phyloP scores from a whole-genome alignment of 2,329 filamentous ascomycete genomes.

The Talaromyces sp. region DNA sequence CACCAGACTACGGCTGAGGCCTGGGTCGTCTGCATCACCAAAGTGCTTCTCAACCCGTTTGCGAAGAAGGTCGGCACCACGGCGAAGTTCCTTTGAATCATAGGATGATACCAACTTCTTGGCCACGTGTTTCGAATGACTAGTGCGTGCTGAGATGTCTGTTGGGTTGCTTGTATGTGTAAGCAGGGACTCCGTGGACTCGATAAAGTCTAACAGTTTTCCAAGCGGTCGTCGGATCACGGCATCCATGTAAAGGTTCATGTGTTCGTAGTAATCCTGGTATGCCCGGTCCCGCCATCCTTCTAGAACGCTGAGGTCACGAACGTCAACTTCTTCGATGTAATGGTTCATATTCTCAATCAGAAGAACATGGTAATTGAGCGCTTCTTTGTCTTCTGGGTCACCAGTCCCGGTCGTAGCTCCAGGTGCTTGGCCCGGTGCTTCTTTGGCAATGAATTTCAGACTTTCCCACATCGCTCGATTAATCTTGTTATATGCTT shows the following conservation, averaged over 20 bases:
- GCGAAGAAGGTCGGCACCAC: constrained; percentile 82
- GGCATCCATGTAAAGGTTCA: constrained; percentile 79
- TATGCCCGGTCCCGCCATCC: constrained; percentile 77
- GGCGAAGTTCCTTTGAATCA: constrained; percentile 78
- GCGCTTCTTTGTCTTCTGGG: constrained; percentile 87
- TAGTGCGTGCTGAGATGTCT: constrained; percentile 72
- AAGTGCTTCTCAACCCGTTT: constrained; percentile 98
- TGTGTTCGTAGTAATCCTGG: constrained; percentile 77
- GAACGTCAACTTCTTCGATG: constrained; percentile 79
- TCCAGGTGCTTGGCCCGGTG: constrained; percentile 52
- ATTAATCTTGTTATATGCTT: constrained; percentile 82
- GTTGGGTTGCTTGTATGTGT: constrained; percentile 52
- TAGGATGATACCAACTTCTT: constrained; percentile 80
- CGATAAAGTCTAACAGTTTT: constrained; percentile 85
- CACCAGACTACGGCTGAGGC: constrained; percentile 56
- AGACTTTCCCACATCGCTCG: constrained; percentile 96
- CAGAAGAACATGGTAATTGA: constrained; percentile 94
- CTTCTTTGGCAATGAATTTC: constrained; percentile 82
- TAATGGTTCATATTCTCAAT: constrained; percentile 99
- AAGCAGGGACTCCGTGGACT: constrained; percentile 73
- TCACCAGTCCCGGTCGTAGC: constrained; percentile 51
- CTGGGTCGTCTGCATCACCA: constrained; percentile 76
- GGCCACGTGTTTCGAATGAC: constrained; percentile 75
- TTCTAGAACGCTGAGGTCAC: constrained; percentile 69
- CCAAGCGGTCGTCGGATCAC: constrained; percentile 86